Base-by-base conservation (phyloP, 129 eudicot species). In the Arctium minus region DNA sequence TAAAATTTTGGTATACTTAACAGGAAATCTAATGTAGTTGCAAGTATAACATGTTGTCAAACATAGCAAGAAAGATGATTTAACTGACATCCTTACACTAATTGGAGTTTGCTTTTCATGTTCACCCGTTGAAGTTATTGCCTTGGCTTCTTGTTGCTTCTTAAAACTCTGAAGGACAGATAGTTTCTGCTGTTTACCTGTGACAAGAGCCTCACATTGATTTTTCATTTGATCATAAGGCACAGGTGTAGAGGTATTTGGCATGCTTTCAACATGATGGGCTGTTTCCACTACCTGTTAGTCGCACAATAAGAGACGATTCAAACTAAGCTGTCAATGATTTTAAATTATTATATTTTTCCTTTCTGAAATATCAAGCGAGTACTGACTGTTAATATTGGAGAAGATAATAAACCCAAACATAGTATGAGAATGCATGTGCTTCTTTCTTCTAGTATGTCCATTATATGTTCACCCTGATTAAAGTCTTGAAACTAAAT, bases 131-230 rank as follows among this genome's bases (percentile, higher is more conserved):
- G 82, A 15, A 36, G 86, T 79, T 29, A 81, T 67, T 42, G 88
- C 82, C 89, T 85, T 86, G 80, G 88, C 78, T 70, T 89, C 92
- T 74, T 82, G 91, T 78, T 87, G 90, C 80, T 78, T 69, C 86
- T 91, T 93, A 85, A 22, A 86, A 79, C 93, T 88, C 8, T 91
- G 89, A 75, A 93, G 93, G 70, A 86, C 90, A 3, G 85, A 91
- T 92, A 93, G 85, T 83, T 91, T 93, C 74, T 93, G 88, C 81
- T 89, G 96, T 87, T 93, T 91, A 71, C 92, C 96, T 2, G 80
- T 83, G 18, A 89, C 88, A 82, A 93, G 89, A 70, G 96, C 96
- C 89, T 93, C 97, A 79, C 97, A 93, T 81, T 93, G 91, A 84
- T 81, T 87, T 83, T 86, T 93, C 82, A 91, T 89, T 81, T 93